Evolutionary conservation across 2,329 filamentous ascomycete genomes (phyloP).

Genomic region (Arthroderma sp.): DNA sequence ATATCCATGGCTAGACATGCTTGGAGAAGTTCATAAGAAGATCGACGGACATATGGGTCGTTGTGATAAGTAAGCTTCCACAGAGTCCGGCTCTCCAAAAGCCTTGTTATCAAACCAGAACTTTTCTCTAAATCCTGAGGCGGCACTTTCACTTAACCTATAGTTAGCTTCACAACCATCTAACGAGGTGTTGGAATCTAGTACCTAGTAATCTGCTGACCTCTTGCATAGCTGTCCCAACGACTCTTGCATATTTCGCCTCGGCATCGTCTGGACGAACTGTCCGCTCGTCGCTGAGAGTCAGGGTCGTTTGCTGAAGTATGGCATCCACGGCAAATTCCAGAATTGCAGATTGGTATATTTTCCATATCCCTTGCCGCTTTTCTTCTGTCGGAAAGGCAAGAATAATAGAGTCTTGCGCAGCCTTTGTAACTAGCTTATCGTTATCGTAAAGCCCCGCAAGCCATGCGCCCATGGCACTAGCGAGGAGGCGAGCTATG

Average conservation of each 20-base stretch:
- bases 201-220: constrained; percentile 39
- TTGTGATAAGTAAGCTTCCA: constrained; percentile 47
- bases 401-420: constrained; percentile 58
- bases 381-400: constrained; percentile 76
- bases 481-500: constrained; percentile 66
- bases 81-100: constrained; percentile 50
- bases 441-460: constrained; percentile 81
- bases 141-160: constrained; percentile 19
- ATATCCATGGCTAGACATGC: constrained; percentile 37
- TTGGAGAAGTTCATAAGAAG: constrained; percentile 44
- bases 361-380: constrained; percentile 59
- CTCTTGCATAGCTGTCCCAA: constrained; percentile 45
- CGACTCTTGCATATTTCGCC: constrained; percentile 71
- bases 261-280: constrained; percentile 74
- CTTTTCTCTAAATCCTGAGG: constrained; percentile 46
- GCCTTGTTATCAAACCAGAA: constrained; percentile 47
- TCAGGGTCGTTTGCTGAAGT: constrained; percentile 61
- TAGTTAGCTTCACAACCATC: too few relatives aligned
- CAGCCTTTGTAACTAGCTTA: constrained; percentile 59
- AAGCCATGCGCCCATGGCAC: constrained; percentile 77
- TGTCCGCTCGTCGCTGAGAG: constrained; percentile 77
- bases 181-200: too few relatives aligned
- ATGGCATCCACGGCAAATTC: constrained; percentile 71
- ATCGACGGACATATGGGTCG: constrained; percentile 45
- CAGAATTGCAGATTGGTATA: constrained; percentile 68